Evolutionary conservation across 805 yeast species (phyloP), one percentile per base, ranked within the genome.

Genomic region (Candida piceae): DNA sequence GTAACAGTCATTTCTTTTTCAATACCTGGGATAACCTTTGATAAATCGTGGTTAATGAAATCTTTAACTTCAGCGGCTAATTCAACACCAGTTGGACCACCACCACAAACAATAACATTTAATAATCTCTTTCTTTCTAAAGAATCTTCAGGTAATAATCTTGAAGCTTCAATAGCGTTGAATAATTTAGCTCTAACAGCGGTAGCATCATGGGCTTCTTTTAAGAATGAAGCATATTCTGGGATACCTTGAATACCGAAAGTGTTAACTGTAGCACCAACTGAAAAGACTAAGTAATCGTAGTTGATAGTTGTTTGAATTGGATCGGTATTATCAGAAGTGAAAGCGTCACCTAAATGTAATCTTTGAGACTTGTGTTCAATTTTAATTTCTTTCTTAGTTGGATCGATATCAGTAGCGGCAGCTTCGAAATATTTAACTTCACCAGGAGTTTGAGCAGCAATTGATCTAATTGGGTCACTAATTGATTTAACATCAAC

Each of bases 71-170:
- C 97, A 56, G 95, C 97, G 49, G 97, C 96, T 53, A 88, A 84
- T 67, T 88, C 97, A 45, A 89, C 96, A 69, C 97, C 97, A 30
- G 97, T 89, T 60, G 97, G 97, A 47, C 97, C 97, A 65, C 97
- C 97, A 55, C 97, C 97, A 50, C 93, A 94, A 45, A 90, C 95
- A 45, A 90, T 90, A 52, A 88, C 80, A 45, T 81, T 83, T 59
- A 89, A 74, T 53, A 90, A 73, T 62, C 95, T 78, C 65, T 78
- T 76, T 65, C 97, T 78, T 60, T 85, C 95, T 49, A 78, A 85
- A 20, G 64, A 62, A 37, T 69, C 80, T 50, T 74, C 74, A 40
- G 93, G 85, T 50, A 88, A 74, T 47, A 82, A 69, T 50, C 84
- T 78, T 29, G 97, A 96, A 45, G 87, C 83, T 69, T 90, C 96